Base-by-base conservation (phyloP, 306 rosid genomes). In the Corylus americana region DNA sequence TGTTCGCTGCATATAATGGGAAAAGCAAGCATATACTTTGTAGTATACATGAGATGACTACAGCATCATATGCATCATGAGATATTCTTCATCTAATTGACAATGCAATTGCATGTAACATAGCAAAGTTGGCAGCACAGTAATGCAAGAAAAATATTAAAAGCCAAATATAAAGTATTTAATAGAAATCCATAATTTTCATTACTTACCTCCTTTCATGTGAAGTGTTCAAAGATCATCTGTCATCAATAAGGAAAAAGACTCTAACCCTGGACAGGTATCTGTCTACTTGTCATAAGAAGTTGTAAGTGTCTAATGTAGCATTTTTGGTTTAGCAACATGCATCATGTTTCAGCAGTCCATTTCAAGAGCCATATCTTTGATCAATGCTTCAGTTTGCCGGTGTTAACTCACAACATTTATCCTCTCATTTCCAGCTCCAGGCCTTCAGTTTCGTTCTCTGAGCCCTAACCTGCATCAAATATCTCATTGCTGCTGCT, bases 151-250 rank as follows among this genome's bases (percentile, higher is more conserved):
- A 49, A 22, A 27, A 25, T 22, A 59, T 59, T 64, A 64, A 13
- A 64, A 14, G 47, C 11, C 47, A 17, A 13, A 64, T 6, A 12
- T 11, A 12, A 61, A 4, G 25, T 25, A 75, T 5, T 49, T 9
- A 64, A 76, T 39, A 18, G 51, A 31, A 50, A 64, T 76, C 31
- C 48, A 5, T 67, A 68, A 68, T 22, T 49, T 7, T 17, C 35
- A 42, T 51, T 49, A 77, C 44, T 54, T 29, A 54, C 55, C 75
- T 77, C 68, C 4, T 25, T 77, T 68, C 16, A 61, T 55, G 54
- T 10, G 72, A 7, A 77, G 75, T 42, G n/a, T 77, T 55, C 37
- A 42, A 78, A 74, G 48, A 55, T 39, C 59, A 68, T 54, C 18
- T 7, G 27, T 55, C 35, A 69, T 51, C 45, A 67, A 39, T 16